phyloP scores from a whole-genome alignment of 2,329 filamentous ascomycete species.

The Pseudocercospora pini-densiflorae region DNA sequence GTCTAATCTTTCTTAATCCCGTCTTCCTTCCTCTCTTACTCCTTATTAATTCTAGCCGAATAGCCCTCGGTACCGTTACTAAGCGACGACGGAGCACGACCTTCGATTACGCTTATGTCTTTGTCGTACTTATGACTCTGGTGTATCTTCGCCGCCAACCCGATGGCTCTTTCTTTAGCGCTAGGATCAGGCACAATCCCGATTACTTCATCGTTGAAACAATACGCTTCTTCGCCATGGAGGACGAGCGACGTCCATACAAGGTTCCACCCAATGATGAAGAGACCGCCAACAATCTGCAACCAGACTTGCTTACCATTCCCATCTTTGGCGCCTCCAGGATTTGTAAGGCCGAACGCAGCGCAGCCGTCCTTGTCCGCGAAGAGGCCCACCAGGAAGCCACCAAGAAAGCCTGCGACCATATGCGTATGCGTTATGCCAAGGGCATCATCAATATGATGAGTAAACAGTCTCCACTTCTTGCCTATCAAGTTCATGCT shows the following conservation, averaged over 20 bases:
- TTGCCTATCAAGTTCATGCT: constrained; percentile 56
- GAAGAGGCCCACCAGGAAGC: constrained; percentile 54
- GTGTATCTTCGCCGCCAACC: constrained; percentile 18
- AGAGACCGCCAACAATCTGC: constrained; percentile 55
- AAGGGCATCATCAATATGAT: constrained; percentile 59
- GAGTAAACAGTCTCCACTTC: constrained; percentile 60
- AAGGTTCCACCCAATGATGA: constrained; percentile 57
- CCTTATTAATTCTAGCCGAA: too few relatives aligned
- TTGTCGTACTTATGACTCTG: constrained; percentile 13
- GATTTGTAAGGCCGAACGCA: constrained; percentile 52
- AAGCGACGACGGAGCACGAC: neutral
- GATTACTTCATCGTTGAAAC: constrained; percentile 32
- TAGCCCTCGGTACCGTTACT: too few relatives aligned
- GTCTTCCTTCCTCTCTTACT: too few relatives aligned
- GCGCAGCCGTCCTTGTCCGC: constrained; percentile 53
- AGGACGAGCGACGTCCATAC: constrained; percentile 57
- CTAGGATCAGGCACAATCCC: constrained; percentile 23
- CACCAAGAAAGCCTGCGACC: constrained; percentile 53
- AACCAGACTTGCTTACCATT: constrained; percentile 57
- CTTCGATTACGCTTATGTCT: neutral
- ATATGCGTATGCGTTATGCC: constrained; percentile 56
- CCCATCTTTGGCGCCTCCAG: constrained; percentile 56
- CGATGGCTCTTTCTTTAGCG: constrained; percentile 11
- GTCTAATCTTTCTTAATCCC: too few relatives aligned
- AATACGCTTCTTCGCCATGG: constrained; percentile 54